Base-by-base conservation (phyloP, 352 stramenopile species). In the Phytophthora nicotianae region DNA sequence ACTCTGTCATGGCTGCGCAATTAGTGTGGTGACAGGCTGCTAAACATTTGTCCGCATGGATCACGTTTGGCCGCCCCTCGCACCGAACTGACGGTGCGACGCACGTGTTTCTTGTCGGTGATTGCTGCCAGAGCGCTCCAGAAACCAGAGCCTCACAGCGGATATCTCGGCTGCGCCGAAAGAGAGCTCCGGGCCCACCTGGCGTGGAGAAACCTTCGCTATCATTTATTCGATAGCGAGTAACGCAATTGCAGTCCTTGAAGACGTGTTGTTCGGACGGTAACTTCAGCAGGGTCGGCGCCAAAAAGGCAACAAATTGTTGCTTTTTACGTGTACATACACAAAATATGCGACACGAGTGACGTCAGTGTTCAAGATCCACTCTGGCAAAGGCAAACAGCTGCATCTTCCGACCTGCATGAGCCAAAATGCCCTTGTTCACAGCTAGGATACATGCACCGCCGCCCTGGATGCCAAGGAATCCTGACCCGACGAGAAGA, bases 101-200 rank as follows among this genome's bases (percentile, higher is more conserved):
- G 58, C 56, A 61, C 50, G 43, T 58, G 48, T 37, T 73, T 67
- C 54, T 56, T 65, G 50, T 65, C 49, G 17, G 42, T 17, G 53
- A 43, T 51, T 58, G 63, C 58, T 20, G 37, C 46, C 37, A 33
- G 49, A 40, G 49, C 49, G 20, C 48, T 51, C 50, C 57, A 58
- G 55, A 71, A 67, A 71, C 19, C 56, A 67, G 57, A 58, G 50
- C 62, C 43, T 16, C 45, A 50, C 4, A 17, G 29, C 27, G 43
- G 37, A 45, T 35, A 21, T 62, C 23, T 38, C 35, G 42, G 56
- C 56, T 66, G 55, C 62, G 11, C 6, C 6, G 32, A 38, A 38
- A 55, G 54, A 47, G 35, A 49, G 29, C 33, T 57, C 43, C 56
- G 45, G 37, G 3, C 29, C 58, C 58, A 64, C 47, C 58, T 72